These are phyloP conservation scores for Grigorovia transvaalensis DNA, from an alignment of 805 yeast species.

Conservation along the genomic window DNA sequence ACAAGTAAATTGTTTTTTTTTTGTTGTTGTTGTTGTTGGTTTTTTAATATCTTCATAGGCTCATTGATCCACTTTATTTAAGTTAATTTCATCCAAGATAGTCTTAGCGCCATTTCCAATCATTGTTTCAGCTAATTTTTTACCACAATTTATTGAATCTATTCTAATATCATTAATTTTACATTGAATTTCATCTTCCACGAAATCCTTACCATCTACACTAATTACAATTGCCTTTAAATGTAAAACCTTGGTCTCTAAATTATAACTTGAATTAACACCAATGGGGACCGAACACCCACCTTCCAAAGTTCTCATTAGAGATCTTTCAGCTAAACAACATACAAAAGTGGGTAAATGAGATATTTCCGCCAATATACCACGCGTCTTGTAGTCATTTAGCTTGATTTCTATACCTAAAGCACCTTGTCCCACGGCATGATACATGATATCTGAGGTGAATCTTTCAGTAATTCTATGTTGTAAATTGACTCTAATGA, in stretches of 20 bases:
- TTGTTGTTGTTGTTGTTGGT: too few relatives aligned
- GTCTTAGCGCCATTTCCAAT: slow-evolving; percentile 69
- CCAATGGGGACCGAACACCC: slow-evolving; percentile 98
- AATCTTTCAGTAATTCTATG: slow-evolving; percentile 65
- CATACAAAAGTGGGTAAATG: slow-evolving; percentile 57
- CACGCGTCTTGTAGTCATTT: slow-evolving; percentile 48
- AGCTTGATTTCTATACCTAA: slow-evolving; percentile 81
- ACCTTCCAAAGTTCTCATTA: slow-evolving; percentile 85
- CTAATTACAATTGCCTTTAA: slow-evolving; percentile 69
- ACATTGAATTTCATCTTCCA: slow-evolving; percentile 37
- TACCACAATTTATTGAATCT: slow-evolving; percentile 68
- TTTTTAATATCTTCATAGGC: too few relatives aligned
- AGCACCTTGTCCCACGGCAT: slow-evolving; percentile 99
- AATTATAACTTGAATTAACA: slow-evolving; percentile 50
- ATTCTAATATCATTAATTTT: slow-evolving; percentile 31
- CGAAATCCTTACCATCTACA: slow-evolving; percentile 68
- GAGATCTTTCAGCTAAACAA: slow-evolving; percentile 79
- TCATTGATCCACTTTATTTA: slow-evolving; percentile 42
- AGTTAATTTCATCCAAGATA: slow-evolving; percentile 72
- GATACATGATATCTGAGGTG: slow-evolving; percentile 71
- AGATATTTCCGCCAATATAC: slow-evolving; percentile 54
- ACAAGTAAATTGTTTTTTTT: too few relatives aligned
- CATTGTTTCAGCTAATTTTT: slow-evolving; percentile 53
- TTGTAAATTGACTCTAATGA: slow-evolving; percentile 61
- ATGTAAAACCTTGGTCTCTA: slow-evolving; percentile 36